Evolutionary conservation across 768 basidiomycete genomes (phyloP).

Genomic region (Suillus decipiens): DNA sequence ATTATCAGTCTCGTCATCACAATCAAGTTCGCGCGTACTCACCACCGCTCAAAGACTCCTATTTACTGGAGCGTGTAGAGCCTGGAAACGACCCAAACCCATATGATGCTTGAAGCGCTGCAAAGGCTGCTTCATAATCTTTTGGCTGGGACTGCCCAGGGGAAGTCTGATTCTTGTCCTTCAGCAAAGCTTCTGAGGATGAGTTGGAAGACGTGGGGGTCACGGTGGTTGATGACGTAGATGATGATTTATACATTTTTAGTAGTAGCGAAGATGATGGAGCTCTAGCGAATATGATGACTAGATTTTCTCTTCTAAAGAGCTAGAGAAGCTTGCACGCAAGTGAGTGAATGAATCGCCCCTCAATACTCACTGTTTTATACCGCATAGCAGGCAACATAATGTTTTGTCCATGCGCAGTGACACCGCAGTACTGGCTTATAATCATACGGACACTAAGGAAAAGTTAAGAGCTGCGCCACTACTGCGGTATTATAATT

Average conservation of each 20-base stretch:
- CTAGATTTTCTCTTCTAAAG: not conserved
- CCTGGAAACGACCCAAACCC: constrained; percentile 1
- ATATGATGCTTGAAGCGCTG: constrained; percentile 7
- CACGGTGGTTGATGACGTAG: not conserved
- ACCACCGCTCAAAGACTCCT: not conserved
- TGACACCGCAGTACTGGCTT: not conserved
- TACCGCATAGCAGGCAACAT: not conserved
- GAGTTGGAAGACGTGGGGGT: not conserved
- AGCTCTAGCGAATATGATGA: not conserved
- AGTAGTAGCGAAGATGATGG: not conserved
- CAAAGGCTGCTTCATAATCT: constrained; percentile 10
- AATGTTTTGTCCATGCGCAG: not conserved
- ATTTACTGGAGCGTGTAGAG: constrained; percentile 2
- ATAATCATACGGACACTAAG: too few species aligned
- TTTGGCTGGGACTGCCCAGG: constrained; percentile 2
- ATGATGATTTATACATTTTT: constrained; percentile 1
- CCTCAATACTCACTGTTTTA: not conserved
- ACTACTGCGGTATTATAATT: too few species aligned
- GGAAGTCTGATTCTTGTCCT: constrained; percentile 3
- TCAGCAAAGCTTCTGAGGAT: constrained; percentile 5
- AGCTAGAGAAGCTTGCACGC: not conserved
- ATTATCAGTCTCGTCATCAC: not conserved
- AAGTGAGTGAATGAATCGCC: not conserved
- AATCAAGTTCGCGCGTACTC: not conserved
- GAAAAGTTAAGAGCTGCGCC: too few species aligned